Conservation (phyloP, 805 yeast species). For the Zygoascus bituminiphila region DNA sequence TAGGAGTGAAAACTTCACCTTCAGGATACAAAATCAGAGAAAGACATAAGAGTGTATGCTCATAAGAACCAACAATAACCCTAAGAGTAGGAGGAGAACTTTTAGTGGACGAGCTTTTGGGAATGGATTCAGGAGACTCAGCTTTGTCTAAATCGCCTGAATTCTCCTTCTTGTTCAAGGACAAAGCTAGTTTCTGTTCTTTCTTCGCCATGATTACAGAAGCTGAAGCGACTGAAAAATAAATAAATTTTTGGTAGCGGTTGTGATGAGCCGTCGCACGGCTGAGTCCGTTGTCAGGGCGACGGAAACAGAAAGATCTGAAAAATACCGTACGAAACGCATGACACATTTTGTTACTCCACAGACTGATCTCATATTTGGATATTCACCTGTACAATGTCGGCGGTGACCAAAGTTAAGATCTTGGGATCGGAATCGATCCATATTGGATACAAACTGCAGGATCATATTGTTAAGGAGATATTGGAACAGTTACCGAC, state of each 20-base stretch:
- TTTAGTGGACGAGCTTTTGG: neutral
- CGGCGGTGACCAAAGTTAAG: conserved; percentile 15
- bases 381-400: neutral
- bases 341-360: conserved; percentile 2
- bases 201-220: neutral
- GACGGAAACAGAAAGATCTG: neutral
- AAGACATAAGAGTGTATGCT: conserved; percentile 81
- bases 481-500: conserved; percentile 56
- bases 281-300: too few species aligned
- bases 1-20: conserved; percentile 64
- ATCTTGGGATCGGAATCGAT: conserved; percentile 67
- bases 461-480: conserved; percentile 62
- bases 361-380: neutral
- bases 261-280: neutral
- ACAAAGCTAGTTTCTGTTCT: neutral
- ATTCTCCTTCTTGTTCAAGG: neutral
- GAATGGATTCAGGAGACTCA: neutral
- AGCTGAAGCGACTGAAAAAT: neutral
- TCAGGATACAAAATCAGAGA: conserved; percentile 51
- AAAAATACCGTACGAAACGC: neutral
- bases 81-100: conserved; percentile 36
- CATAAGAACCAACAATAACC: conserved; percentile 90
- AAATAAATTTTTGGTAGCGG: too few species aligned
- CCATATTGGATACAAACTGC: conserved; percentile 82
- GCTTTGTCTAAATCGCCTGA: neutral